Conservation (phyloP, 306 rosid species). For the Corylus americana region DNA sequence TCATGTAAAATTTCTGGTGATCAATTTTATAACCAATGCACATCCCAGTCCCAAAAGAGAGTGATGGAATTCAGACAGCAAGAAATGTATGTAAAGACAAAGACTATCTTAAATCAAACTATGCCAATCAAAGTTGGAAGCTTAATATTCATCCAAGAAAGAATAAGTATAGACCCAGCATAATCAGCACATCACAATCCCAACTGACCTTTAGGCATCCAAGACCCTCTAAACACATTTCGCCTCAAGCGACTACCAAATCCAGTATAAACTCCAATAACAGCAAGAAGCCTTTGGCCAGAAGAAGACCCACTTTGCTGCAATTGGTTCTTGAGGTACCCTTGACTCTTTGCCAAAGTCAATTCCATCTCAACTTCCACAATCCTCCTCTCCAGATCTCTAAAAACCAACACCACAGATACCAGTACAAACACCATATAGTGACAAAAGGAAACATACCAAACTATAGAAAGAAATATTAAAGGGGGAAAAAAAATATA, state of each 20-base stretch:
- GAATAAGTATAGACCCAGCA: background rate
- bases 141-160: background rate
- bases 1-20: background rate
- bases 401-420: conserved; percentile 25
- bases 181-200: conserved; percentile 9
- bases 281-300: conserved; percentile 74
- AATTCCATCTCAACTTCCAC: conserved; percentile 96
- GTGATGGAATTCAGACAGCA: background rate
- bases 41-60: background rate
- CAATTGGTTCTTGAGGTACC: conserved; percentile 68
- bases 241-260: conserved; percentile 86
- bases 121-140: background rate
- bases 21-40: background rate
- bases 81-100: background rate
- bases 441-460: background rate
- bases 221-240: conserved; percentile 83
- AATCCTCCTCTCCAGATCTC: conserved; percentile 91
- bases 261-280: conserved; percentile 95
- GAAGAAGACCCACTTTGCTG: conserved; percentile 56
- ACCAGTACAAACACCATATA: conserved; percentile 7
- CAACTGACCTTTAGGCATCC: conserved; percentile 96
- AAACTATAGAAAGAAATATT: conserved; percentile 2
- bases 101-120: conserved; percentile 1
- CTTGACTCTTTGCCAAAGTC: conserved; percentile 94
- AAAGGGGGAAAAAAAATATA: background rate